Conservation (phyloP, 371 early-diverging fungal genomes). For the Circinella umbellata region DNA sequence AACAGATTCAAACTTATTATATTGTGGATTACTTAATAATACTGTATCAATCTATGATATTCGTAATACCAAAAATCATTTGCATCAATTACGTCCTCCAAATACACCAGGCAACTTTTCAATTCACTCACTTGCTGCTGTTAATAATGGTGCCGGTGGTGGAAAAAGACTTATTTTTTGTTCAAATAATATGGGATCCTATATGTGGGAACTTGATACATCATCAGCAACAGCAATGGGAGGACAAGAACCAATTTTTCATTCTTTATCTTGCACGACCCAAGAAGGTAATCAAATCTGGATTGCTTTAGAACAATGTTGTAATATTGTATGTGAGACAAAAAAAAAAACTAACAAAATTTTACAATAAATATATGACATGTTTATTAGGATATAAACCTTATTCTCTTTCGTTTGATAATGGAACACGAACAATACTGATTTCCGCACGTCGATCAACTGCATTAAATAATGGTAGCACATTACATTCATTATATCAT, state of each 20-base stretch:
- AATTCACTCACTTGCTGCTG: conserved; percentile 17
- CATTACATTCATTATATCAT: background rate
- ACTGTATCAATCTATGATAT: conserved; percentile 39
- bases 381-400: conserved; percentile 21
- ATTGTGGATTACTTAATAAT: conserved; percentile 42
- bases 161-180: conserved; percentile 13
- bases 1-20: conserved; percentile 28
- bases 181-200: conserved; percentile 15
- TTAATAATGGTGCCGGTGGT: no score
- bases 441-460: conserved; percentile 12
- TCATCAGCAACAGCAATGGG: background rate
- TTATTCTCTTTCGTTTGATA: conserved; percentile 18
- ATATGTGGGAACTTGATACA: conserved; percentile 16
- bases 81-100: conserved; percentile 5
- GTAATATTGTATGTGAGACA: no score
- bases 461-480: background rate
- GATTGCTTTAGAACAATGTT: no score
- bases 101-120: conserved; percentile 1
- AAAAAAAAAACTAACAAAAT: background rate
- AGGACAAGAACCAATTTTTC: background rate
- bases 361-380: background rate
- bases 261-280: background rate
- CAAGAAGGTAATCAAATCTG: conserved; percentile 10
- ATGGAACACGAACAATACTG: background rate
- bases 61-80: conserved; percentile 33